Conservation (phyloP, 2,329 filamentous ascomycete species). For the Colletotrichum agaves region DNA sequence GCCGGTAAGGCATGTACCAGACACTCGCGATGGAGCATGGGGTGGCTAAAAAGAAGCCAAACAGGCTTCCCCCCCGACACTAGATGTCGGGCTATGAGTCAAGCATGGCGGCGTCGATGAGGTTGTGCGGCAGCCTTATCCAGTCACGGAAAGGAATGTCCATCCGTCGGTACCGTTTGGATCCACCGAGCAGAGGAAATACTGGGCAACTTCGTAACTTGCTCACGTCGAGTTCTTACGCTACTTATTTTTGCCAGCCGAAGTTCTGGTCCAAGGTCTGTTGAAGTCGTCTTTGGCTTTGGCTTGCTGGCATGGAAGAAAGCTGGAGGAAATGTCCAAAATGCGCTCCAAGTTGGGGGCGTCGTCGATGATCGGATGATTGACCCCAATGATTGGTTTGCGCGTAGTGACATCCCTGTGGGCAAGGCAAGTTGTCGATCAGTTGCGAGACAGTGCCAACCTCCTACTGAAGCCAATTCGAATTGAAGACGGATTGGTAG, state of each 20-base stretch:
- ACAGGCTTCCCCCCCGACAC: constrained; percentile 30
- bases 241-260: background rate
- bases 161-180: constrained; percentile 23
- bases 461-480: background rate
- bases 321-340: background rate
- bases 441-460: constrained; percentile 16
- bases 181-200: constrained; percentile 12
- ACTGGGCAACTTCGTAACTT: constrained; percentile 15
- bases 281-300: background rate
- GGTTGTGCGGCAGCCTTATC: constrained; percentile 34
- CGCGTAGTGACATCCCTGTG: constrained; percentile 24
- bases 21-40: constrained; percentile 22
- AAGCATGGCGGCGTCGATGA: constrained; percentile 28
- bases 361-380: constrained; percentile 19
- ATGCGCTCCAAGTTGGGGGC: background rate
- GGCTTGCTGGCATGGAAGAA: background rate
- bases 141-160: constrained; percentile 25
- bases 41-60: constrained; percentile 27
- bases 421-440: constrained; percentile 21
- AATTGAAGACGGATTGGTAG: background rate
- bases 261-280: constrained; percentile 1
- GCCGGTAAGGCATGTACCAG: constrained; percentile 5
- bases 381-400: constrained; percentile 15
- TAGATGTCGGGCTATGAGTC: constrained; percentile 32
- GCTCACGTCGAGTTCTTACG: constrained; percentile 19